phyloP scores from a whole-genome alignment of 495 filamentous ascomycete species.

The Bathelium albidoporum region DNA sequence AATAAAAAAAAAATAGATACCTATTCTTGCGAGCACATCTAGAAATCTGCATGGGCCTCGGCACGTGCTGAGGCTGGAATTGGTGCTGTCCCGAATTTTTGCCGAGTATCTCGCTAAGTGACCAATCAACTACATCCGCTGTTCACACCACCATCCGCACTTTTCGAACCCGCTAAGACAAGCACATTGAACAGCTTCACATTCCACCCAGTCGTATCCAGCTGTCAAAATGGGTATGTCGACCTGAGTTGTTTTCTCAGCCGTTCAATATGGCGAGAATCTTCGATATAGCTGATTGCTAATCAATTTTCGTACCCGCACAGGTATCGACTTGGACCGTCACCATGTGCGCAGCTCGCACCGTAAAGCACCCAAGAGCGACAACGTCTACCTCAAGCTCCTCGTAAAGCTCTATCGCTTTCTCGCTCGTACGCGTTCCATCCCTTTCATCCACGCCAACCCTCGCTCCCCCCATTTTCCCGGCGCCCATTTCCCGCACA shows the following conservation, averaged over 20 bases:
- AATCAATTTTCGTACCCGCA: conserved; percentile 27
- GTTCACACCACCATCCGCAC: conserved; percentile 2
- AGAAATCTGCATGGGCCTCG: no score
- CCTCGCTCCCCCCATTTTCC: neutral
- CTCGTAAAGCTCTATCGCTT: conserved; percentile 99
- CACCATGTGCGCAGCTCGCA: conserved; percentile 82
- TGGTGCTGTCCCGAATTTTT: neutral
- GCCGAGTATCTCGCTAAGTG: neutral
- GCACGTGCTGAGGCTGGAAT: no score
- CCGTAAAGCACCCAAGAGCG: conserved; percentile 92
- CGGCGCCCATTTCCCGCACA: neutral
- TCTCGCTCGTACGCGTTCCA: conserved; percentile 69
- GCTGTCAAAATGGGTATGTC: conserved; percentile 19
- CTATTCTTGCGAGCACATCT: no score
- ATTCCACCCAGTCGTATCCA: neutral
- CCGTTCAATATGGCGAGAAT: conserved; percentile 9
- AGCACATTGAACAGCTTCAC: neutral
- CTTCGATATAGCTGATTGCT: conserved; percentile 14
- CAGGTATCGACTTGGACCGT: conserved; percentile 59
- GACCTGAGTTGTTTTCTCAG: conserved; percentile 8
- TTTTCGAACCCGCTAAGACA: neutral
- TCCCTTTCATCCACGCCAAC: conserved; percentile 5
- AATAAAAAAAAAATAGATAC: no score
- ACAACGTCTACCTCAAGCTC: conserved; percentile 74
- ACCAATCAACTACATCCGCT: neutral